phyloP scores from a whole-genome alignment of 2,329 filamentous ascomycete genomes.

The Pseudocercospora eumusae region DNA sequence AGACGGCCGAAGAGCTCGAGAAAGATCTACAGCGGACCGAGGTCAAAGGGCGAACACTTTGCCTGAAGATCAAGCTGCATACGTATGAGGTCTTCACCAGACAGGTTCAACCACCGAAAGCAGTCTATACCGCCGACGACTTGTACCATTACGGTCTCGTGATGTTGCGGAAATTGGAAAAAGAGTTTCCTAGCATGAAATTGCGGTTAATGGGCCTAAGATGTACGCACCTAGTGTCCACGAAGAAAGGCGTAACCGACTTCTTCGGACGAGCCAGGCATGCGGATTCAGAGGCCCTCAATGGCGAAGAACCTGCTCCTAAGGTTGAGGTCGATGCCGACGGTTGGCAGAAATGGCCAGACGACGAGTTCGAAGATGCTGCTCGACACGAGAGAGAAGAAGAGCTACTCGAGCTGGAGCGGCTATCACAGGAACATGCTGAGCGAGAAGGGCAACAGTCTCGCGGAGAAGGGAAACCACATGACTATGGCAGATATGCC shows the following conservation, averaged over 20 bases:
- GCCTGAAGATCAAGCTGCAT: slow-evolving; percentile 89
- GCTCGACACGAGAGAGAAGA: slow-evolving; percentile 61
- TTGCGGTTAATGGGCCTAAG: slow-evolving; percentile 84
- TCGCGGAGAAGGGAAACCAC: slow-evolving; percentile 14
- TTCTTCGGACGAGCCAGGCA: slow-evolving; percentile 67
- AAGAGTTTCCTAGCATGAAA: slow-evolving; percentile 76
- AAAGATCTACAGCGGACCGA: slow-evolving; percentile 77
- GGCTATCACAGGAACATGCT: slow-evolving; percentile 61
- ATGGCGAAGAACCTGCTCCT: slow-evolving; percentile 36
- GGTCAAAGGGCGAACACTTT: slow-evolving; percentile 87
- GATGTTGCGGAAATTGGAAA: slow-evolving; percentile 80
- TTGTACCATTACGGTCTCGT: slow-evolving; percentile 79
- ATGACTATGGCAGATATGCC: slow-evolving; percentile 37
- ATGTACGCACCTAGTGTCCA: slow-evolving; percentile 83
- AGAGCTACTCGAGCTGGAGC: slow-evolving; percentile 63
- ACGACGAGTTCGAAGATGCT: slow-evolving; percentile 65
- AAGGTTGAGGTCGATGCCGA: slow-evolving; percentile 47
- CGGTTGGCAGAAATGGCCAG: slow-evolving; percentile 69
- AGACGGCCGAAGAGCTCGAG: slow-evolving; percentile 81
- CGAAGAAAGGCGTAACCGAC: slow-evolving; percentile 73
- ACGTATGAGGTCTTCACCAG: slow-evolving; percentile 89
- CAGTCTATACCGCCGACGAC: slow-evolving; percentile 73
- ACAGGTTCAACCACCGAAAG: slow-evolving; percentile 72
- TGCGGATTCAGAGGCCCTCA: slow-evolving; percentile 33
- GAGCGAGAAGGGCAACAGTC: slow-evolving; percentile 29